Percentiles rank a stretch among this genome's conserved stretches.
phyloP scores from a whole-genome alignment of 768 basidiomycete genomes.

The Cystofilobasidium capitatum region DNA sequence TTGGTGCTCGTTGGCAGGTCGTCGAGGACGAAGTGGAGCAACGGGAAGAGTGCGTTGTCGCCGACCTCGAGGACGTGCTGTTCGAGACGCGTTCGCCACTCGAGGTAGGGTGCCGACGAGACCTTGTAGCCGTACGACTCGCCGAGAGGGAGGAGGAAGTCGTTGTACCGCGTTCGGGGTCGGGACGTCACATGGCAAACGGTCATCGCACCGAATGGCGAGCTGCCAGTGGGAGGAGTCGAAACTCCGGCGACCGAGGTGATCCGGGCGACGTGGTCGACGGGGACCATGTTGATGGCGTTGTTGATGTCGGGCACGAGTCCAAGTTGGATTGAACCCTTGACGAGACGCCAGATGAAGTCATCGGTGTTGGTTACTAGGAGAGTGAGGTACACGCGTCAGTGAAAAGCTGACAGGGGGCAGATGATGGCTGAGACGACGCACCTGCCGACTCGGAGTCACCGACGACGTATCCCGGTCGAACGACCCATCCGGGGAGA shows the following conservation, averaged over 20 bases:
- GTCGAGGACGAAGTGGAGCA: slow-evolving; percentile 93
- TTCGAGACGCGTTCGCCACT: slow-evolving; percentile 85
- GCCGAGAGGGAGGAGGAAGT: slow-evolving; percentile 60
- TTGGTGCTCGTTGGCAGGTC: slow-evolving; percentile 95
- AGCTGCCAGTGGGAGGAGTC: slow-evolving; percentile 48
- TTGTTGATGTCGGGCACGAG: slow-evolving; percentile 96
- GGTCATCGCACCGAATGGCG: slow-evolving; percentile 30
- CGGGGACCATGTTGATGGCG: slow-evolving; percentile 94
- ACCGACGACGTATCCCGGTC: slow-evolving; percentile 93
- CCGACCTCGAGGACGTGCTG: slow-evolving; percentile 88
- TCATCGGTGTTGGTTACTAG: slow-evolving; percentile 97
- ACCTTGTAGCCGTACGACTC: slow-evolving; percentile 67
- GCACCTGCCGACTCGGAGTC: slow-evolving; percentile 76
- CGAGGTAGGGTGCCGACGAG: slow-evolving; percentile 71
- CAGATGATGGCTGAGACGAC: slow-evolving; percentile 32
- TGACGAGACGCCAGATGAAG: slow-evolving; percentile 95
- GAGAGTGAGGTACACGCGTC: background rate
- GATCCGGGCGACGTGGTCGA: slow-evolving; percentile 85
- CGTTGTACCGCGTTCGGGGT: slow-evolving; percentile 82
- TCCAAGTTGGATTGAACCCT: slow-evolving; percentile 97
- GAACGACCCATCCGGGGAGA: slow-evolving; percentile 70
- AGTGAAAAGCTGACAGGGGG: background rate
- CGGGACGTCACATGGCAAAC: slow-evolving; percentile 65
- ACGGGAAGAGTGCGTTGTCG: slow-evolving; percentile 93
- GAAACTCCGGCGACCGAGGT: slow-evolving; percentile 60